Evolutionary conservation across 805 yeast genomes (phyloP).

Genomic region (Starmera quercuum): DNA sequence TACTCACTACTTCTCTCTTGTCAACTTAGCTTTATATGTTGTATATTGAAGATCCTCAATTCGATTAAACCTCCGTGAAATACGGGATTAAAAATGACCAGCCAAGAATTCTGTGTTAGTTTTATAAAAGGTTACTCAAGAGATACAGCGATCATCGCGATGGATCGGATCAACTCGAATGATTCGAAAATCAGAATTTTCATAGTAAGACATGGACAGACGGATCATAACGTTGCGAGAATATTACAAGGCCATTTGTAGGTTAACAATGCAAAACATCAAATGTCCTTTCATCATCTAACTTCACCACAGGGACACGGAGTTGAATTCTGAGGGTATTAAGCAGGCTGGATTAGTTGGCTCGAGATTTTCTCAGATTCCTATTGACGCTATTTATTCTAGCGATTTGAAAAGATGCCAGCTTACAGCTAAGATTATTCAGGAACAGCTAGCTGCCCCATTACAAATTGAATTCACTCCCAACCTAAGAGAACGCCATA

Average conservation of each 20-base stretch:
- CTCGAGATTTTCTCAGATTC: constrained; percentile 22
- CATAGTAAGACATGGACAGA: constrained; percentile 79
- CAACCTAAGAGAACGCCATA: constrained; percentile 59
- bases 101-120: too few species aligned
- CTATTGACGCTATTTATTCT: constrained; percentile 26
- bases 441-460: constrained; percentile 12
- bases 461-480: constrained; percentile 26
- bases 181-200: constrained; percentile 37
- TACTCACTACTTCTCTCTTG: too few species aligned
- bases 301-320: constrained; percentile 35
- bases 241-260: constrained; percentile 69
- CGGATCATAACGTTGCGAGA: constrained; percentile 60
- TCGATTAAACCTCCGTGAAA: too few species aligned
- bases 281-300: background rate
- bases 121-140: background rate
- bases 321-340: constrained; percentile 53
- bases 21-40: too few species aligned
- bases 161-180: constrained; percentile 7
- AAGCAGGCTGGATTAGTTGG: constrained; percentile 57
- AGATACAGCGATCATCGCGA: constrained; percentile 4
- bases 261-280: too few species aligned
- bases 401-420: constrained; percentile 47
- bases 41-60: too few species aligned
- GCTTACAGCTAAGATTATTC: constrained; percentile 45
- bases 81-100: too few species aligned